Percentiles rank a stretch among this genome's conserved stretches.
Conservation (phyloP, 192 early-diverging fungal genomes). For the Phycomyces nitens region DNA sequence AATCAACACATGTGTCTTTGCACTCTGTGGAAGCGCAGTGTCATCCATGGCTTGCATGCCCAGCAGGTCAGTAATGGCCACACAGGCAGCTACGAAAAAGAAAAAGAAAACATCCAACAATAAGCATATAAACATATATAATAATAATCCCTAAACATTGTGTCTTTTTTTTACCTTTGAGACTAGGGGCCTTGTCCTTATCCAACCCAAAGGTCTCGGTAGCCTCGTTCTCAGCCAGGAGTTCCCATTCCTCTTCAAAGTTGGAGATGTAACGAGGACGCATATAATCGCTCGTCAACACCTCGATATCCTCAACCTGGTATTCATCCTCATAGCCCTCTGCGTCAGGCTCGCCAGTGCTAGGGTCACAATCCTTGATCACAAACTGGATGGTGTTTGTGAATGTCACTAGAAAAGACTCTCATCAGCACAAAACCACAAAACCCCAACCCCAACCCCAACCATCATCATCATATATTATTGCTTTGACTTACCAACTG, state of each 20-base stretch:
- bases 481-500: conserved; percentile 47
- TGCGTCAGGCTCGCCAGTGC: conserved; percentile 86
- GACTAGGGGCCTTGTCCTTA: conserved; percentile 61
- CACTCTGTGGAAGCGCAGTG: conserved; percentile 62
- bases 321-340: conserved; percentile 97
- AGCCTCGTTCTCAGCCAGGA: conserved; percentile 63
- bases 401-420: conserved; percentile 63
- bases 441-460: too few species aligned
- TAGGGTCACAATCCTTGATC: conserved; percentile 94
- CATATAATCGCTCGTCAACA: conserved; percentile 86
- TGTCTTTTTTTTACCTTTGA: conserved; percentile 79
- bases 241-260: conserved; percentile 79
- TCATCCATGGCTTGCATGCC: conserved; percentile 86
- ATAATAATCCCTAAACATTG: too few species aligned
- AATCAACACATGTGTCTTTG: conserved; percentile 79
- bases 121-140: too few species aligned
- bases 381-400: conserved; percentile 84
- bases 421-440: too few species aligned
- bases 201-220: conserved; percentile 89
- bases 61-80: conserved; percentile 69
- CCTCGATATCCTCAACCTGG: conserved; percentile 81
- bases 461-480: conserved; percentile 6
- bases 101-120: not conserved
- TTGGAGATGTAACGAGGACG: conserved; percentile 79
- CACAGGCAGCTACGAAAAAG: conserved; percentile 56